Evolutionary conservation across 2,329 filamentous ascomycete genomes (phyloP).

Genomic region (Ceratocystis destructans): DNA sequence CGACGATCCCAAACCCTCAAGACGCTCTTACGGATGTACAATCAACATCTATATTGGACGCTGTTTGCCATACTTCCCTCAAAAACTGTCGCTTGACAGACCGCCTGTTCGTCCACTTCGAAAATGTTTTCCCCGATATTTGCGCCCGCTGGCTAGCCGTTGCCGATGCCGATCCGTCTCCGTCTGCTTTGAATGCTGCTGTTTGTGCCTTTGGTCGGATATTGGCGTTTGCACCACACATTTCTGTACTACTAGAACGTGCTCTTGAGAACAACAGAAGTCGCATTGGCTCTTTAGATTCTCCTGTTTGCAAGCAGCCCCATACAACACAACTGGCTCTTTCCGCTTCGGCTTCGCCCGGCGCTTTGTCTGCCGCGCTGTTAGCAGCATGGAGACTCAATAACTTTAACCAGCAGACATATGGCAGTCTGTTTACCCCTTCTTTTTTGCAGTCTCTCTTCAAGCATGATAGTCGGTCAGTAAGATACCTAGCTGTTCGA

Average conservation of each 20-base stretch:
- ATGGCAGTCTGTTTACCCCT: slow-evolving; percentile 50
- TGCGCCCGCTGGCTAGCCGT: slow-evolving; percentile 62
- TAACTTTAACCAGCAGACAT: slow-evolving; percentile 57
- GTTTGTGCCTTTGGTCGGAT: slow-evolving; percentile 66
- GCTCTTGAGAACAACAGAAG: not conserved
- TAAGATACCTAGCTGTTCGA: slow-evolving; percentile 70
- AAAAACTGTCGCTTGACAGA: slow-evolving; percentile 52
- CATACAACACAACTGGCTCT: slow-evolving; percentile 13
- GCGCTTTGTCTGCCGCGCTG: slow-evolving; percentile 33
- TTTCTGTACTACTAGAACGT: slow-evolving; percentile 57
- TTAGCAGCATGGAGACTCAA: slow-evolving; percentile 67
- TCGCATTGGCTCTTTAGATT: not conserved
- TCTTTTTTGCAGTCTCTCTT: slow-evolving; percentile 57
- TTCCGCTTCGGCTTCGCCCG: slow-evolving; percentile 20
- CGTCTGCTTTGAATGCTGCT: slow-evolving; percentile 29
- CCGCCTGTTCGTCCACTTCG: slow-evolving; percentile 59
- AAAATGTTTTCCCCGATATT: slow-evolving; percentile 64
- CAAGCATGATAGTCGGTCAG: slow-evolving; percentile 40
- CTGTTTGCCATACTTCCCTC: slow-evolving; percentile 55
- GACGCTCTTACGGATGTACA: slow-evolving; percentile 37
- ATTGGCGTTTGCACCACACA: slow-evolving; percentile 66
- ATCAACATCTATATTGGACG: slow-evolving; percentile 54
- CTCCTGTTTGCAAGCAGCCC: slow-evolving; percentile 3
- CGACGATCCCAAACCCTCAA: not conserved
- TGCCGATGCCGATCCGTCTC: slow-evolving; percentile 21